Evolutionary conservation across 768 basidiomycete genomes (phyloP), one percentile per base, ranked within the genome.

Genomic region (Auricularia heimuer): DNA sequence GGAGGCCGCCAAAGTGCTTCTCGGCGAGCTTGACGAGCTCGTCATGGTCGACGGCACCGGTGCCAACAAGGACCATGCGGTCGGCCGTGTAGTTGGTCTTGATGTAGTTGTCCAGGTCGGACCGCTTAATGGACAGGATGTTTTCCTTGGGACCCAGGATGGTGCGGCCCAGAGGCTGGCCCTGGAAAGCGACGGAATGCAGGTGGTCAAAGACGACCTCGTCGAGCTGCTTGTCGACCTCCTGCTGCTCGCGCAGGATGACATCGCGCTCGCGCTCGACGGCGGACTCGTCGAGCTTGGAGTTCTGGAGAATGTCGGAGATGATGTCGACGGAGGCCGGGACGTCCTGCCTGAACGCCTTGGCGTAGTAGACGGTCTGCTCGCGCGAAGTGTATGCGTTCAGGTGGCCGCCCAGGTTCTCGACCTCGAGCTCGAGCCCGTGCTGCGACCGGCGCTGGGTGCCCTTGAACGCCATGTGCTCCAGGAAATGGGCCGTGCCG

Each of bases 161-260:
- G 68, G 95, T 98, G 70, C 94, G 88, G 36, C 97, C 97, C 58
- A 99, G 87, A 44, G 94, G 86, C 79, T 99, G 96, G 69, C 85
- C 86, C 78, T 95, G 92, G 85, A 94, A 99, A 63, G 97, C 97
- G 68, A 98, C 87, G 56, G 96, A 82, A 76, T 99, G 97, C 66
- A 99, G 78, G 74, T 99, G 97, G 79, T 98, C 97, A 71, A 99
- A 98, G 8, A 98, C 93, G 71, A 98, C 95, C 76, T 98, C 97
- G 79, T 98, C 95, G 62, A 91, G 77, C 81, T 97, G 94, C 80
- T 98, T 98, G 79, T 97, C 94, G 36, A 98, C 97, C 80, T 98
- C 97, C 79, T 98, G 92, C 79, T 97, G 95, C 76, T 99, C 97
- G 68, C 97, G 83, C 64, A 98, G 77, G 69, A 98, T 98, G 51